Evolutionary conservation across 352 stramenopile genomes (phyloP), one percentile per base, ranked within the genome.

Genomic region (Phytophthora citricola): DNA sequence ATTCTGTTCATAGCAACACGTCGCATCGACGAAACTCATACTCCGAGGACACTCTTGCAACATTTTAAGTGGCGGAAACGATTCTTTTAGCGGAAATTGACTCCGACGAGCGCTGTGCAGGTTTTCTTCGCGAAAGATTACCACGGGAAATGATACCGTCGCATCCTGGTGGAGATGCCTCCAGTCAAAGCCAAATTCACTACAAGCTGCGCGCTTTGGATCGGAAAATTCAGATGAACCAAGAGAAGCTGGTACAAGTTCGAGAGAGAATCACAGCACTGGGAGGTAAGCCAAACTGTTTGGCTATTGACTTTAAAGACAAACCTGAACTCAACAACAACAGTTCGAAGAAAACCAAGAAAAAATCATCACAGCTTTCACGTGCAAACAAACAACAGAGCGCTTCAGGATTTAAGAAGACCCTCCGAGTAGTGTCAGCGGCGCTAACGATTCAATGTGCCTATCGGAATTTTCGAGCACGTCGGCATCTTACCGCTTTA

Each of bases 31-130:
- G 52, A 12, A 10, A 9, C 20, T 63, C 52, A 31, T 58, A 66
- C 9, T 32, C 17, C 9, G 48, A 76, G 47, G 60, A 55, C 32
- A 54, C 27, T 1, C 60, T 80, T 40, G 53, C 60, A 9, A 58
- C 70, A 11, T 80, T 81, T 59, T 40, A 80, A 60, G 63, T 61
- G 12, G 75, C 49, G 6, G 58, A 72, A 29, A 80, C 73, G 39
- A 78, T 85, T 32, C 47, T 85, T 27, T 40, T 62, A 3, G 73
- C 75, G 8, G 76, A 82, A 48, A 78, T 85, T 27, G 76, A 76
- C 2, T 69, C 73, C 1, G 76, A 85, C 31, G 63, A 79, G 40
- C 50, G 54, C 3, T 85, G 73, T 48, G 63, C 67, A 26, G 58
- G 26, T 14, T 69, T 78, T 24, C 76, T 85, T 43, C 46, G 53